Conservation (phyloP, 345 rosid genomes). For the Noccaea caerulescens region DNA sequence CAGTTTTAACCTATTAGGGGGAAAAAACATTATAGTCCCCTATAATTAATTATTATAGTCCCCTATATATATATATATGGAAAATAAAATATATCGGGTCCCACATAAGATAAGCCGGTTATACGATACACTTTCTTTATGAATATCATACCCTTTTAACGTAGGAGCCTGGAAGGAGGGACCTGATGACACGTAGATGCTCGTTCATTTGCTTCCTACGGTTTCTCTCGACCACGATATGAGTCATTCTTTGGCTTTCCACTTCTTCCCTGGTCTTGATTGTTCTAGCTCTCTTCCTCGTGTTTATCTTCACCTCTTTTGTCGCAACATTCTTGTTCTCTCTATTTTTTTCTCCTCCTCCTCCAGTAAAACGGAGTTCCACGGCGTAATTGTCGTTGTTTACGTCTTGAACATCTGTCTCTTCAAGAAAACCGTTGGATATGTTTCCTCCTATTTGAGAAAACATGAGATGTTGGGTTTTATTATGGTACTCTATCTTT, state of each 20-base stretch:
- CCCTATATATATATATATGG: too few species aligned
- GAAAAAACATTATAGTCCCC: too few species aligned
- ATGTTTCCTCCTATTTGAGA: conserved; percentile 43
- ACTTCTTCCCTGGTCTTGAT: conserved; percentile 87
- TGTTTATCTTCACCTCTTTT: conserved; percentile 56
- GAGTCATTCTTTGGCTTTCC: conserved; percentile 92
- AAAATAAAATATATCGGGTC: too few species aligned
- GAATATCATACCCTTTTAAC: conserved; percentile 71
- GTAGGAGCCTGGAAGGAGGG: conserved; percentile 97
- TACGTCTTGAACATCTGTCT: conserved; percentile 33
- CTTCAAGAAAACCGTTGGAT: conserved; percentile 22
- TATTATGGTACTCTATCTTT: conserved; percentile 45
- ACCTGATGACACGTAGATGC: conserved; percentile 82
- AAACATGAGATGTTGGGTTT: conserved; percentile 33
- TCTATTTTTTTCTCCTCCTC: conserved; percentile 39
- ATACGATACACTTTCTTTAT: not conserved
- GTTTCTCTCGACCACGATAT: conserved; percentile 89
- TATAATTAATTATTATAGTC: too few species aligned
- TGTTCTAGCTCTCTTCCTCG: conserved; percentile 77
- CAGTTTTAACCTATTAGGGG: not conserved
- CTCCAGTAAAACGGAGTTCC: conserved; percentile 54
- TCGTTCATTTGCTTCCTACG: conserved; percentile 97
- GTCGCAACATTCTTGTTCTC: conserved; percentile 30
- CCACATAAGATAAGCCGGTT: too few species aligned
- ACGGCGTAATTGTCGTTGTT: conserved; percentile 47